Evolutionary conservation across 2,329 filamentous ascomycete species (phyloP), one percentile per base, ranked within the genome.

Genomic region (Aspergillus floridensis): DNA sequence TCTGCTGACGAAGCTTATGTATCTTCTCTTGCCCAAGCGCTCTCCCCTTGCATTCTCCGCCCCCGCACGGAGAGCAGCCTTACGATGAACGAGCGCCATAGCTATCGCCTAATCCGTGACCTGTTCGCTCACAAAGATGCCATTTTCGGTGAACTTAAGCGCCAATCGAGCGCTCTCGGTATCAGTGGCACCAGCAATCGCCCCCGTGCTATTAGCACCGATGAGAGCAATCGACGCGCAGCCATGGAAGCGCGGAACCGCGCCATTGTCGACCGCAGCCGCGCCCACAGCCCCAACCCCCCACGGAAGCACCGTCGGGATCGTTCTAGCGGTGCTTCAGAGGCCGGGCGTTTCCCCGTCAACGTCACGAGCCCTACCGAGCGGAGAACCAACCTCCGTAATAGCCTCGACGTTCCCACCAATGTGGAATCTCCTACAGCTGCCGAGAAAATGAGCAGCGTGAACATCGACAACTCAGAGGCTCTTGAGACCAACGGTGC

Each of bases 91-190:
- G 95, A 99, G 79, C 93, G 90, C 70, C 96, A 96, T 77, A 89
- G 90, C 55, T 92, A 93, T 77, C 90, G 93, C 58, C 84, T 99
- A 22, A 87, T 99, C 55, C 89, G 92, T 55, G 95, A 99, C 72
- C 83, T 99, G 12, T 95, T 99, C 71, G 85, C 89, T 7, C 89
- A 98, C 80, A 99, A 99, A 77, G 91, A 96, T 62, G 85, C 90
- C 62, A 96, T 99, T 71, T 99, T 99, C 76, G 91, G 89, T 65
- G 95, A 97, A 74, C 83, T 99, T 63, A 99, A 99, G 82, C 92
- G 95, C 67, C 77, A 80, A 59, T 80, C 78, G 1, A 79, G 75
- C 50, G 68, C 69, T 48, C 63, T 72, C 19, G 73, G 70, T 4
- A 57, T 71, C 48, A 88, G 88, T 1, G 78, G 80, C 46, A 80